phyloP scores from a whole-genome alignment of 331 rosid genomes.

The Quercus phellos region DNA sequence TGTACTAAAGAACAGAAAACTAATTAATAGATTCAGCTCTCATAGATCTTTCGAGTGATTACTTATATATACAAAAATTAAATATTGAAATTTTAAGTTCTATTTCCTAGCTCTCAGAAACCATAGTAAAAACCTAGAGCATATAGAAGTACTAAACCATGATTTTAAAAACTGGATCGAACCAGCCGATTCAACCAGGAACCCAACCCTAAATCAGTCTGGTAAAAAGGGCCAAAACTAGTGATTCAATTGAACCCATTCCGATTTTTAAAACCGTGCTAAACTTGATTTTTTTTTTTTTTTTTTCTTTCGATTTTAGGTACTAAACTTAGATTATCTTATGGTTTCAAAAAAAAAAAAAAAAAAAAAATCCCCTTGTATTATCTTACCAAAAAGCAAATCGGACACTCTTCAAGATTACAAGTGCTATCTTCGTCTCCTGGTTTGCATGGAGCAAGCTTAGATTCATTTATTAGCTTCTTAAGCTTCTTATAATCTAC shows the following conservation, averaged over 20 bases:
- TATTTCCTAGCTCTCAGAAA: not conserved
- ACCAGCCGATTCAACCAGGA: too few species aligned
- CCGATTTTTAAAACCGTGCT: too few species aligned
- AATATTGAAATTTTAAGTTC: not conserved
- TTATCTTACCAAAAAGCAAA: constrained; percentile 83
- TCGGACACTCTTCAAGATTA: constrained; percentile 95
- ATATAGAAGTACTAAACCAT: constrained; percentile 3
- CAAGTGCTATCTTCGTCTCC: constrained; percentile 69
- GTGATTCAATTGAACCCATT: too few species aligned
- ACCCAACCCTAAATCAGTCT: too few species aligned
- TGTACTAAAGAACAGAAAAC: constrained; percentile 4
- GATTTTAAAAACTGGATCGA: too few species aligned
- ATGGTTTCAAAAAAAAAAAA: too few species aligned
- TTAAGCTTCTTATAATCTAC: constrained; percentile 97
- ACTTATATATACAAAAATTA: not conserved
- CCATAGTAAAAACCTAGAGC: not conserved
- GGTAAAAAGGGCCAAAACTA: too few species aligned
- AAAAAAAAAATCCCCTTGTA: not conserved
- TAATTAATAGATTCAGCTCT: constrained; percentile 9
- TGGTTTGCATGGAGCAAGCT: constrained; percentile 96
- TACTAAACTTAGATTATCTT: too few species aligned
- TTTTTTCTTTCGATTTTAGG: too few species aligned
- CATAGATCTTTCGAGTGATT: not conserved
- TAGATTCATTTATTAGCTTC: constrained; percentile 89
- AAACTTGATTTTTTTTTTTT: too few species aligned